A percentile compares a stretch with the other conserved stretches of the same genome.
phyloP scores from a whole-genome alignment of 169 alveolate genomes.

The Blepharisma undulans region DNA sequence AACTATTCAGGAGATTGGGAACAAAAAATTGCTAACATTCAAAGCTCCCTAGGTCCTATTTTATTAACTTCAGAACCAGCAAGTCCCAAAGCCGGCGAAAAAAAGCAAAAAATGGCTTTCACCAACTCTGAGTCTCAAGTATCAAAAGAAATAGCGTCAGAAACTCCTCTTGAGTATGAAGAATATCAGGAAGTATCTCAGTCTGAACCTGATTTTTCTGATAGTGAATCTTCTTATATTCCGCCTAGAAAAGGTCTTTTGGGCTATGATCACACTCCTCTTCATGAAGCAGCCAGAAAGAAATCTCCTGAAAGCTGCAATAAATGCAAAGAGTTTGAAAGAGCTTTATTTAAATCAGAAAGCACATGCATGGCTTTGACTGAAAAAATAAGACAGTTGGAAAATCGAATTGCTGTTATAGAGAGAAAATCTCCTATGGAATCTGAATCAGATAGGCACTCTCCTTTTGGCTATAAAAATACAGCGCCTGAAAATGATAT shows the following conservation, averaged over 20 bases:
- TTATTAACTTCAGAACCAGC: background rate
- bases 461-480: background rate
- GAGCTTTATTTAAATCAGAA: background rate
- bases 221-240: background rate
- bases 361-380: background rate
- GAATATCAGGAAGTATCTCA: background rate
- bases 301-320: background rate
- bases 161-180: background rate
- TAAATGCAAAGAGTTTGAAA: background rate
- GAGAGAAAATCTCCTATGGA: background rate
- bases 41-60: background rate
- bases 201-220: background rate
- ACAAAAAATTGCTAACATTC: background rate
- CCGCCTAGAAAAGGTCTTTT: background rate
- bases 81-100: background rate
- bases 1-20: background rate
- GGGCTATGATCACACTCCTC: background rate
- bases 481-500: background rate
- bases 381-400: background rate
- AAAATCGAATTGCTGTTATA: background rate
- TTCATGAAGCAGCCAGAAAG: background rate
- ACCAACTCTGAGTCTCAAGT: background rate
- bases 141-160: background rate
- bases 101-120: background rate
- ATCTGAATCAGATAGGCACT: background rate